A percentile compares a stretch with the other conserved stretches of the same genome.
phyloP scores from a whole-genome alignment of 1,139 yeast genomes.

The Yamadazyma jaroonii region DNA sequence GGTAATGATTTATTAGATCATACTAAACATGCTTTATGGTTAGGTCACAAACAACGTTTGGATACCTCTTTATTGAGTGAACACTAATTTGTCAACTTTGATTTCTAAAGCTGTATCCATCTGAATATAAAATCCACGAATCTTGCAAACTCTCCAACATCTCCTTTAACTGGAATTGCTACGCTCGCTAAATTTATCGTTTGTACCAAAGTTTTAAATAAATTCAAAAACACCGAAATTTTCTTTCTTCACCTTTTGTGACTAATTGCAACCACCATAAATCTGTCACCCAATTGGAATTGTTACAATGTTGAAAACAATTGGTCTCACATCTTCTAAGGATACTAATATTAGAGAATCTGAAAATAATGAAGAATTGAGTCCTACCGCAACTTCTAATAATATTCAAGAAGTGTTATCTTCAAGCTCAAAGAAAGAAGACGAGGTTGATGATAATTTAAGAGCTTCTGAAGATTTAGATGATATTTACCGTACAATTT shows the following conservation, averaged over 20 bases:
- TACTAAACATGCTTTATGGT: slow-evolving; percentile 52
- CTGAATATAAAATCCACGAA: too few relatives aligned
- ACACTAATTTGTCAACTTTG: too few relatives aligned
- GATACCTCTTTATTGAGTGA: slow-evolving; percentile 6
- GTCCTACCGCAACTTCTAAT: neutral
- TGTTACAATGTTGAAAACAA: slow-evolving; percentile 1
- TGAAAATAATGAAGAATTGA: neutral
- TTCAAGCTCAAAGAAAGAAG: neutral
- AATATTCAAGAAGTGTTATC: neutral
- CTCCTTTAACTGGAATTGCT: too few relatives aligned
- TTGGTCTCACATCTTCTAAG: slow-evolving; percentile 2
- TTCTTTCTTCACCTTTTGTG: too few relatives aligned
- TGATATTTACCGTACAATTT: slow-evolving; percentile 15
- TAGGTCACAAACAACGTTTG: slow-evolving; percentile 37
- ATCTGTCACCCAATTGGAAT: neutral
- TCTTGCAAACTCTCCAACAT: too few relatives aligned
- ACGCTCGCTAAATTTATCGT: too few relatives aligned
- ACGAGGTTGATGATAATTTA: slow-evolving; percentile 1
- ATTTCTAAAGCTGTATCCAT: too few relatives aligned
- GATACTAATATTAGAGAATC: neutral
- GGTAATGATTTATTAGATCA: slow-evolving; percentile 47
- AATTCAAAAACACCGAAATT: too few relatives aligned
- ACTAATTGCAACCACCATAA: too few relatives aligned
- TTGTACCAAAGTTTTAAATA: too few relatives aligned
- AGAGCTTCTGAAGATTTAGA: slow-evolving; percentile 15